Evolutionary conservation across 805 yeast species (phyloP).

Genomic region (Schwanniomyces polymorphus): DNA sequence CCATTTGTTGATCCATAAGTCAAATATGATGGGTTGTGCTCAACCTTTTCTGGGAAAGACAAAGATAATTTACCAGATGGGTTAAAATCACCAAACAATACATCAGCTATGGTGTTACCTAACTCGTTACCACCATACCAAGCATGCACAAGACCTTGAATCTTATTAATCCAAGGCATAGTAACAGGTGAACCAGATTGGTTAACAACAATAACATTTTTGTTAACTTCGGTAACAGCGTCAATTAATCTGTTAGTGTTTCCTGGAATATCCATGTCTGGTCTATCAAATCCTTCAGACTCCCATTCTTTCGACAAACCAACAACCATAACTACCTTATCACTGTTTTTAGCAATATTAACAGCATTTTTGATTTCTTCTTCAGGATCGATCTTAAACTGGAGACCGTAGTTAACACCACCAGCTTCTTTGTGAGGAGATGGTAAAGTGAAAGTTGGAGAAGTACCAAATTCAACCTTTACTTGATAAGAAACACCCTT

Average conservation of each 20-base stretch:
- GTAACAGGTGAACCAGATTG: conserved; percentile 65
- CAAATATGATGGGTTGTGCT: conserved; percentile 58
- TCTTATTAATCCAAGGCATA: conserved; percentile 50
- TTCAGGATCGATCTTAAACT: conserved; percentile 16
- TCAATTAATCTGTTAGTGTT: conserved; percentile 44
- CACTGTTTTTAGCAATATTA: conserved; percentile 48
- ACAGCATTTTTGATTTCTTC: conserved; percentile 39
- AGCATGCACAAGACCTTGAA: conserved; percentile 48
- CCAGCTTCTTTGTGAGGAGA: conserved; percentile 17
- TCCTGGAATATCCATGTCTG: conserved; percentile 51
- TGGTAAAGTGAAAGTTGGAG: conserved; percentile 31
- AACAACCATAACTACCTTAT: conserved; percentile 51
- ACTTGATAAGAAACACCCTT: conserved; percentile 47
- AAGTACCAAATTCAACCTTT: conserved; percentile 53
- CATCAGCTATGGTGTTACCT: conserved; percentile 62
- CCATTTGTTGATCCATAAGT: conserved; percentile 54
- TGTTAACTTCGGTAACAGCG: conserved; percentile 46
- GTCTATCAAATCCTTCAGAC: conserved; percentile 59
- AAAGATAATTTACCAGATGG: conserved; percentile 62
- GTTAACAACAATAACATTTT: conserved; percentile 52
- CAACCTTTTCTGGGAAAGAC: conserved; percentile 50
- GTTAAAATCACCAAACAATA: conserved; percentile 56
- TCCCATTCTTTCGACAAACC: conserved; percentile 61
- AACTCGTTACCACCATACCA: conserved; percentile 59
- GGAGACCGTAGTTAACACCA: conserved; percentile 25